Percentiles rank a stretch among this genome's conserved stretches.
These are phyloP conservation scores for Rhodotorula sp. DNA, from an alignment of 1,284 basidiomycete genomes.

Conservation along the genomic window DNA sequence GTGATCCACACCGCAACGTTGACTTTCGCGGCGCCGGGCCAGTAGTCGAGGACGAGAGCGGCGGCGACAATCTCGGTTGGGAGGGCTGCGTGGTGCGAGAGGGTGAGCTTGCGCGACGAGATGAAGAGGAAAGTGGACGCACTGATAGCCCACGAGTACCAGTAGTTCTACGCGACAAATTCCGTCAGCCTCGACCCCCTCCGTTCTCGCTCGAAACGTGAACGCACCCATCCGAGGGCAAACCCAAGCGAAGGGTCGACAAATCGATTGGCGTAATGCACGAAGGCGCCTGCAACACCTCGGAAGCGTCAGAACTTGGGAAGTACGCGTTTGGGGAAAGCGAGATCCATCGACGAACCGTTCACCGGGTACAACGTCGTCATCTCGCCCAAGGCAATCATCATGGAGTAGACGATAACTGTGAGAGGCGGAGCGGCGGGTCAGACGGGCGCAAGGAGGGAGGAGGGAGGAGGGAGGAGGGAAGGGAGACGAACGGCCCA, in stretches of 20 bases:
- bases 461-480: slow-evolving; percentile 41
- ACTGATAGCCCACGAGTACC: slow-evolving; percentile 24
- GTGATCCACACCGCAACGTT: slow-evolving; percentile 34
- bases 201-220: neutral
- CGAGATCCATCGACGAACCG: too few species aligned
- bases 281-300: too few species aligned
- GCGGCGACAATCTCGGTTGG: slow-evolving; percentile 23
- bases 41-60: slow-evolving; percentile 33
- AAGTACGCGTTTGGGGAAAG: too few species aligned
- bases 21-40: slow-evolving; percentile 22
- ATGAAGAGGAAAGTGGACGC: neutral
- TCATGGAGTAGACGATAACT: slow-evolving; percentile 45
- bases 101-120: neutral
- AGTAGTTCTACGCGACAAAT: slow-evolving; percentile 13
- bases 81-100: neutral
- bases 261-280: slow-evolving; percentile 65
- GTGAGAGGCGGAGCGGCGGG: slow-evolving; percentile 44
- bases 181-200: neutral
- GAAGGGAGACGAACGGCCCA: slow-evolving; percentile 10
- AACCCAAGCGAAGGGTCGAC: slow-evolving; percentile 49
- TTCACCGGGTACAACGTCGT: slow-evolving; percentile 36
- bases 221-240: slow-evolving; percentile 42
- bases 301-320: too few species aligned
- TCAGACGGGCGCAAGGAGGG: too few species aligned
- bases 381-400: slow-evolving; percentile 52